Percentiles rank a stretch among this genome's conserved stretches.
Evolutionary conservation across 1,284 basidiomycete species (phyloP).

Genomic region (Melampsora americana): DNA sequence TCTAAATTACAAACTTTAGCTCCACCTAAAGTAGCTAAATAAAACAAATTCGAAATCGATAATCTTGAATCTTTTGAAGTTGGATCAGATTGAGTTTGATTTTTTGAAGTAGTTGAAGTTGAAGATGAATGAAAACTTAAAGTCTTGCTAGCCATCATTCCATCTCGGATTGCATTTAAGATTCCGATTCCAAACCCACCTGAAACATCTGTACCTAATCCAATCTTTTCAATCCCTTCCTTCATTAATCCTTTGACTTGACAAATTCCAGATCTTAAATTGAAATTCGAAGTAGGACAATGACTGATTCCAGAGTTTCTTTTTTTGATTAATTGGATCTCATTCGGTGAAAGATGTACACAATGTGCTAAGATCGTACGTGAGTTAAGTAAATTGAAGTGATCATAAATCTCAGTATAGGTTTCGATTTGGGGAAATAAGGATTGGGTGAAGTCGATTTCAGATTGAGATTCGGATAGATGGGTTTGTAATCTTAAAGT

Average conservation of each 20-base stretch:
- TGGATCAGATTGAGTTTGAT: conserved; percentile 45
- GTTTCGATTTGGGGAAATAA: conserved; percentile 61
- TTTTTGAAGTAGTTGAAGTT: no score
- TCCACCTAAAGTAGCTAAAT: conserved; percentile 87
- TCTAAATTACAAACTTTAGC: conserved; percentile 76
- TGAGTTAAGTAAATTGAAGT: conserved; percentile 67
- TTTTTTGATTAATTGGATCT: conserved; percentile 69
- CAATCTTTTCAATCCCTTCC: conserved; percentile 75
- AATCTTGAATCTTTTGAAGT: conserved; percentile 54
- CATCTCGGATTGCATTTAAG: conserved; percentile 74
- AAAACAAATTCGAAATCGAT: conserved; percentile 71
- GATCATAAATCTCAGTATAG: conserved; percentile 69
- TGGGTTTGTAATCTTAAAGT: conserved; percentile 82
- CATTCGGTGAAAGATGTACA: conserved; percentile 70
- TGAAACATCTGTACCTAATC: conserved; percentile 84
- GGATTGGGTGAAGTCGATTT: conserved; percentile 66
- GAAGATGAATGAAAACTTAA: conserved; percentile 59
- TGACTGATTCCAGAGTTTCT: conserved; percentile 77
- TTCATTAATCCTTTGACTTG: conserved; percentile 75
- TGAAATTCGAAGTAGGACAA: conserved; percentile 84
- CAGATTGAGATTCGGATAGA: conserved; percentile 76
- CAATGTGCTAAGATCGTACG: conserved; percentile 88
- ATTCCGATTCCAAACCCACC: conserved; percentile 85
- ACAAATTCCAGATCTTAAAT: conserved; percentile 78
- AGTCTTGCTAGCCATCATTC: conserved; percentile 77